Evolutionary conservation across 768 basidiomycete species (phyloP), one percentile per base, ranked within the genome.

Genomic region (Phanerochaete carnosa): DNA sequence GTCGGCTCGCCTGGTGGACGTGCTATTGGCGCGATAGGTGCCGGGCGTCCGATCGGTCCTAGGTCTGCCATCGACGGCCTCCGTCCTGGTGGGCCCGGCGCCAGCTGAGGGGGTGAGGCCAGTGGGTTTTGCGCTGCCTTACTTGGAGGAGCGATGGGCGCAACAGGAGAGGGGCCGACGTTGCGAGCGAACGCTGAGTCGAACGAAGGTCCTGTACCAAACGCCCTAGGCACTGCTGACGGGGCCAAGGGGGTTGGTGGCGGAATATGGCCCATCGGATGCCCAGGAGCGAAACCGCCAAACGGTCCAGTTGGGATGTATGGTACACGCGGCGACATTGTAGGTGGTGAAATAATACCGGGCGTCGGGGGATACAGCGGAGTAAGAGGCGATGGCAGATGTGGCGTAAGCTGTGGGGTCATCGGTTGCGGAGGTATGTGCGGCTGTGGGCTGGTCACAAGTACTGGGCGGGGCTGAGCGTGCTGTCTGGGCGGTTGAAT

Each of bases 1-100:
- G 76, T 64, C 16, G 78, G 74, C n/a, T 76, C 80, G 58, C 70
- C 75, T 59, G 62, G 69, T 0, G 89, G 88, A 3, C 87, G 80
- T 5, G 88, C 89, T 53, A 92, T 90, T 12, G 89, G 89, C 16
- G 85, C 83, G 32, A 82, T 78, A 5, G 87, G 69, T 49, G 60
- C 60, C 67, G 73, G 86, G 26, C 85, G 80, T 22, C 80, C 81
- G 62, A 87, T 86, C 13, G 84, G 86, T 23, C 88, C 86, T 26
- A 82, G 85, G 49, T 79, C 81, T 7, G 77, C 67, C 46, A 74
- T 74, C 49, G 74, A 71, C 72, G 68, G 66, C 68, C 70, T 81
- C 57, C 83, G 78, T 45, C 86, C 75, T 50, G 79, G 76, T 49
- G 80, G 70, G 35, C 81, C 83, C 43, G 82, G 78, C 26, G 80